Evolutionary conservation across 2,329 filamentous ascomycete species (phyloP), one percentile per base, ranked within the genome.

Genomic region (Cercospora sp.): DNA sequence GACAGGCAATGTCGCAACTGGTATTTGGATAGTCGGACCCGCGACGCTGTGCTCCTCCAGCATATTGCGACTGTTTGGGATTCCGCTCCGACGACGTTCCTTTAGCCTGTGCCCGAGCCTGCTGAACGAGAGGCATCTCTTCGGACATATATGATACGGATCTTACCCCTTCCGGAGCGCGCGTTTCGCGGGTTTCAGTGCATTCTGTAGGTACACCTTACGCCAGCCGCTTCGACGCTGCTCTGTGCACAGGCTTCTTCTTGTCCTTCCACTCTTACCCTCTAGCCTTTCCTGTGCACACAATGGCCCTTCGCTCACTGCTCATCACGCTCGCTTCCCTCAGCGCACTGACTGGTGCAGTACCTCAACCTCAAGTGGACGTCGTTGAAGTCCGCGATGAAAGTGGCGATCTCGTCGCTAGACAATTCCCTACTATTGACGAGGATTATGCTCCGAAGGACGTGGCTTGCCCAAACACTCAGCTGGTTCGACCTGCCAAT

Each of bases 401-500:
- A 9, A 16, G 36, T 39, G 36, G 36, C 28, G 16, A 16, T 4
- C 7, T 36, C 13, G 30, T 64, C 13, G 20, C 18, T 6, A 23
- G 18, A 3, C 64, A 59, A 8, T 13, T 67, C 18, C 55, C 59
- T 30, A 45, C 36, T 7, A 31, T 70, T 51, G 67, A 68, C 18
- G 31, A 39, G 18, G 67, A 67, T 39, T 76, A 76, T 65, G 71
- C 71, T 30, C 82, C 82, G 16, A 67, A 76, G 5, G 57, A 72
- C 5, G 76, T 73, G 28, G 63, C 73, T n/a, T 84, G 82, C 67
- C 81, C 82, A n/a, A 74, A 72, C 51, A 75, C 68, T 18, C 68
- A 76, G 31, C 75, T 83, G 7, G 76, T 83, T 13, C 76, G 82
- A 59, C 63, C 81, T 13, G 72, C 67, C 18, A 77, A 77, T 16